phyloP scores from a whole-genome alignment of 306 rosid genomes.

The Quercus berberidifolia region DNA sequence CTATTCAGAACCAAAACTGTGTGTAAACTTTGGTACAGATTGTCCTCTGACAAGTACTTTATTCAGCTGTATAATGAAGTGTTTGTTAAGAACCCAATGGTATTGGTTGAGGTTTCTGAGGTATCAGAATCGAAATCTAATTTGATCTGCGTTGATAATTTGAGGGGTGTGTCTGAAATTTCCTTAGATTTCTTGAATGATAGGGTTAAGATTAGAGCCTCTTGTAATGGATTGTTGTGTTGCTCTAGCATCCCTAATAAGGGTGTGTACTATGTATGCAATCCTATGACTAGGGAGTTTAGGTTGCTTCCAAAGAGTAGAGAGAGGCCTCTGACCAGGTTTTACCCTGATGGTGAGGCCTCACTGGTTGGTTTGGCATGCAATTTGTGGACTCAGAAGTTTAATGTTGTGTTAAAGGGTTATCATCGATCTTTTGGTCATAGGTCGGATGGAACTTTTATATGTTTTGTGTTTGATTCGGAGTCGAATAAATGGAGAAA shows the following conservation, averaged over 20 bases:
- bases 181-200: conserved; percentile 64
- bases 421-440: conserved; percentile 72
- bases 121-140: conserved; percentile 54
- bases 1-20: conserved; percentile 57
- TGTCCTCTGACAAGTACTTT: conserved; percentile 60
- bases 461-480: conserved; percentile 70
- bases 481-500: conserved; percentile 73
- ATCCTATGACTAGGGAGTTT: conserved; percentile 74
- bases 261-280: conserved; percentile 79
- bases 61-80: conserved; percentile 53
- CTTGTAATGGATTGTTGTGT: conserved; percentile 78
- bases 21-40: conserved; percentile 63
- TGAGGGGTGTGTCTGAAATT: conserved; percentile 66
- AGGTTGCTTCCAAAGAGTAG: conserved; percentile 78
- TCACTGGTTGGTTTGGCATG: conserved; percentile 75
- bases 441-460: conserved; percentile 72
- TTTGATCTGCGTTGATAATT: conserved; percentile 67
- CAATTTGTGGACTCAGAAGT: conserved; percentile 37
- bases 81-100: conserved; percentile 61
- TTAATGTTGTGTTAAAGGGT: conserved; percentile 63
- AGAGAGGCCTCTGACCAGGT: conserved; percentile 71
- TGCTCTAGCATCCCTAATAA: conserved; percentile 83
- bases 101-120: conserved; percentile 66
- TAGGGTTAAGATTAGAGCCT: conserved; percentile 73
- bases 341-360: conserved; percentile 79